Evolutionary conservation across 2,329 filamentous ascomycete species (phyloP).

Genomic region (Immersiporthe knoxdaviesiana): DNA sequence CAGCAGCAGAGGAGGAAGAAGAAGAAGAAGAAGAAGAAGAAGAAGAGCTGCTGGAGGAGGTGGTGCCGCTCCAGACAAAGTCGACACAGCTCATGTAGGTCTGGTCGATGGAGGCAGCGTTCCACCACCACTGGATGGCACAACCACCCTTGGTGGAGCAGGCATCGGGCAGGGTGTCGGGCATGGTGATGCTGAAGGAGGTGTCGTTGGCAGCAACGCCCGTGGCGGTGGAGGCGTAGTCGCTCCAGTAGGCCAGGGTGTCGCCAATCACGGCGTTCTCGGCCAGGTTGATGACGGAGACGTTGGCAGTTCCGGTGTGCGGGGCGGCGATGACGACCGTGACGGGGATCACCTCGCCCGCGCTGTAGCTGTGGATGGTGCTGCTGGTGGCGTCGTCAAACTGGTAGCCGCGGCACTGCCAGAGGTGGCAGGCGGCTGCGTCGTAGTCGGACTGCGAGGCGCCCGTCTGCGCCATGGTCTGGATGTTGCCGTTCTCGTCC

Average conservation of each 20-base stretch:
- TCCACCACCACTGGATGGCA: slow-evolving; percentile 60
- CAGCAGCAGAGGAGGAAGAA: not conserved
- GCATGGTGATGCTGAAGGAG: slow-evolving; percentile 58
- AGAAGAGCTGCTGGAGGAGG: slow-evolving; percentile 10
- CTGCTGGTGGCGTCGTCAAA: slow-evolving; percentile 55
- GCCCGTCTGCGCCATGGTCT: slow-evolving; percentile 56
- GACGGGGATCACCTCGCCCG: slow-evolving; percentile 50
- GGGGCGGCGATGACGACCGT: slow-evolving; percentile 53
- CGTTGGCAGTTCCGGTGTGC: slow-evolving; percentile 59
- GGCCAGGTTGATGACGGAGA: slow-evolving; percentile 55
- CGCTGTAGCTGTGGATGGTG: slow-evolving; percentile 55
- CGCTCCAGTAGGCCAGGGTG: slow-evolving; percentile 50
- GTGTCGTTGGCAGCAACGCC: slow-evolving; percentile 49
- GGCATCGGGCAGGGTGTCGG: slow-evolving; percentile 47
- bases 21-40: slow-evolving; percentile 8
- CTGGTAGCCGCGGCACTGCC: slow-evolving; percentile 62
- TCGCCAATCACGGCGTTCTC: slow-evolving; percentile 53
- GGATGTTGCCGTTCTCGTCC: slow-evolving; percentile 61
- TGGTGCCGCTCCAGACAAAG: slow-evolving; percentile 40
- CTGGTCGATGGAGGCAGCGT: slow-evolving; percentile 47
- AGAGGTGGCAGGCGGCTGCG: slow-evolving; percentile 51
- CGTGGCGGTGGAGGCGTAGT: slow-evolving; percentile 52
- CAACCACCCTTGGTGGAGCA: slow-evolving; percentile 50
- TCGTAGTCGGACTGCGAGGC: slow-evolving; percentile 51
- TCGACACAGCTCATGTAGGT: slow-evolving; percentile 62